Conservation (phyloP, 2,329 filamentous ascomycete genomes). For the Ciborinia camelliae region DNA sequence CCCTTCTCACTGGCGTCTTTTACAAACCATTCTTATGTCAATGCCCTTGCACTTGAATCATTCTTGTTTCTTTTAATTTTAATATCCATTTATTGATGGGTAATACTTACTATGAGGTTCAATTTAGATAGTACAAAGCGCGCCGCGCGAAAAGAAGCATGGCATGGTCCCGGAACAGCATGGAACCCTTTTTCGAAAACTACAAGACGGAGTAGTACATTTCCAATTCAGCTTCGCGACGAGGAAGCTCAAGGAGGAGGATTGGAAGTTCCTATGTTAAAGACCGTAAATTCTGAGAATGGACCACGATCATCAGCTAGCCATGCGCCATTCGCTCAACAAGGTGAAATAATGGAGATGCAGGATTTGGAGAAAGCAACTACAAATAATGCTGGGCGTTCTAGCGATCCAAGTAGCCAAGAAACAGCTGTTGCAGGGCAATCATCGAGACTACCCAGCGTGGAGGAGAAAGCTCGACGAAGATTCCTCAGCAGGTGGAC, state of each 20-base stretch:
- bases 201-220: constrained; percentile 24
- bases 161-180: constrained; percentile 29
- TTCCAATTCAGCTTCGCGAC: constrained; percentile 15
- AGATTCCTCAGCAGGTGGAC: constrained; percentile 24
- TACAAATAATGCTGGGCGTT: constrained; percentile 10
- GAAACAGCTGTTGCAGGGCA: constrained; percentile 22
- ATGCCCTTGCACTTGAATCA: neutral
- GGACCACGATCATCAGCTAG: constrained; percentile 17
- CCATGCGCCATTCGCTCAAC: constrained; percentile 11
- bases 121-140: constrained; percentile 31
- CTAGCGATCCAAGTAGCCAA: constrained; percentile 25
- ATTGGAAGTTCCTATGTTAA: constrained; percentile 18
- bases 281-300: constrained; percentile 29
- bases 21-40: neutral
- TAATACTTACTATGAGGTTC: constrained; percentile 23
- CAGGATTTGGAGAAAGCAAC: constrained; percentile 17
- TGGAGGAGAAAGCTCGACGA: constrained; percentile 27
- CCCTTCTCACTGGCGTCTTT: neutral
- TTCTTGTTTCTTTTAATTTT: neutral
- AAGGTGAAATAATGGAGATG: constrained; percentile 21
- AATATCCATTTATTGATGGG: neutral
- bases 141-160: constrained; percentile 35
- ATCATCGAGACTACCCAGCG: constrained; percentile 21
- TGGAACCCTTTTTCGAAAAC: constrained; percentile 35
- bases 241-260: constrained; percentile 16